Evolutionary conservation across 345 rosid species (phyloP), one percentile per base, ranked within the genome.

Genomic region (Populus tremula): DNA sequence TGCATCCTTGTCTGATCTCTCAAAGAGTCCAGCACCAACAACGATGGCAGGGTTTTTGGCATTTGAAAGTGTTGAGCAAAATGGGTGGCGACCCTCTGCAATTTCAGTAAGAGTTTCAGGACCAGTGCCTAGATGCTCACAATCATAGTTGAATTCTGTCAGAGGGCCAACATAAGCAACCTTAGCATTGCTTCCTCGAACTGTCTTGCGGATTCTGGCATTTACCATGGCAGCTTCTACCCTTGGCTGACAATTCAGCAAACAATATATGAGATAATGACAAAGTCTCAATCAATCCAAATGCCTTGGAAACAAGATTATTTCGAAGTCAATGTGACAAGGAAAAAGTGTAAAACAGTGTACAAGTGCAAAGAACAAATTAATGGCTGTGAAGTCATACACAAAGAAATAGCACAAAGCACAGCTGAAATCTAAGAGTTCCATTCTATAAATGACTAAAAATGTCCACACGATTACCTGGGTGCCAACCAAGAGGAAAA

Each of bases 221-320:
- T 94, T 92, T 73, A 96, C 92, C 93, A 94, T 89, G 47, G 98
- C 98, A 86, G 98, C 99, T 89, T 96, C 99, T 25, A 91, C 90
- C 76, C 98, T 91, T 21, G 97, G 97, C 98, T 96, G 91, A 73
- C 75, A 82, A 86, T 76, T 73, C n/a, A 65, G 61, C n/a, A 50
- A 80, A 31, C 53, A 43, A 80, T 66, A 71, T 62, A 76, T 35
- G 77, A 76, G 73, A 77, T 61, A 5, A 78, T 68, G 43, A 27
- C 17, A 54, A 61, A 12, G 20, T 25, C 68, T 16, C 33, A 64
- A 64, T 29, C 36, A 64, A 64, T 6, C 33, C 21, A 64, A 64
- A 25, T 16, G 9, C 38, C 38, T 64, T 21, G 62, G 14, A 25
- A 73, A 62, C 5, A 5, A 39, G 56, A 54, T 54, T 54, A 54